phyloP scores from a whole-genome alignment of 78 protist species.

The Corallochytrium limacisporum region DNA sequence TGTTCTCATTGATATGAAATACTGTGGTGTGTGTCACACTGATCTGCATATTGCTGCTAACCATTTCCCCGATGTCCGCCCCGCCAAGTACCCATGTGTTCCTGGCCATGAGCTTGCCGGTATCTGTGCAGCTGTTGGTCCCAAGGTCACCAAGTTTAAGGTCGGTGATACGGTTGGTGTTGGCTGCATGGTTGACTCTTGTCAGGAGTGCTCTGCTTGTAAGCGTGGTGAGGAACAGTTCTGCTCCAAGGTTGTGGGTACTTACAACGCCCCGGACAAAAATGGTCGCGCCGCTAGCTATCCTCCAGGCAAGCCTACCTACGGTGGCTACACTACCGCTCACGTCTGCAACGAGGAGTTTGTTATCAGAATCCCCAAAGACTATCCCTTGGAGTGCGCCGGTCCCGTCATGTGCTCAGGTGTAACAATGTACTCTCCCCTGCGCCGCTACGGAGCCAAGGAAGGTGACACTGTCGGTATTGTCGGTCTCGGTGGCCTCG shows the following conservation, averaged over 20 bases:
- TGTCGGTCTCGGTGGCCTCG: conserved; percentile 51
- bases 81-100: conserved; percentile 2
- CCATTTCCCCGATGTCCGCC: too few species aligned
- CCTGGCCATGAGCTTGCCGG: conserved; percentile 17
- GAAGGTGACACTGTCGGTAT: conserved; percentile 33
- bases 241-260: background rate
- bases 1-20: background rate
- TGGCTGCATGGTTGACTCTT: conserved; percentile 1
- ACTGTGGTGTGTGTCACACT: conserved; percentile 8
- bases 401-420: too few species aligned
- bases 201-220: background rate
- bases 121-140: background rate
- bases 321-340: too few species aligned
- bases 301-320: too few species aligned
- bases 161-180: conserved; percentile 8
- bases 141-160: background rate
- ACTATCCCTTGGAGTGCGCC: too few species aligned
- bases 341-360: too few species aligned
- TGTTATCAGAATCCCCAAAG: too few species aligned
- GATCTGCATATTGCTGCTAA: background rate
- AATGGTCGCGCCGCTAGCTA: too few species aligned
- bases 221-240: background rate
- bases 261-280: background rate
- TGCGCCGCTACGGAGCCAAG: background rate
- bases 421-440: conserved; percentile 30